Percentiles rank a stretch among this genome's conserved stretches.
phyloP scores from a whole-genome alignment of 2,329 filamentous ascomycete species.

The Alternaria metachromatica region DNA sequence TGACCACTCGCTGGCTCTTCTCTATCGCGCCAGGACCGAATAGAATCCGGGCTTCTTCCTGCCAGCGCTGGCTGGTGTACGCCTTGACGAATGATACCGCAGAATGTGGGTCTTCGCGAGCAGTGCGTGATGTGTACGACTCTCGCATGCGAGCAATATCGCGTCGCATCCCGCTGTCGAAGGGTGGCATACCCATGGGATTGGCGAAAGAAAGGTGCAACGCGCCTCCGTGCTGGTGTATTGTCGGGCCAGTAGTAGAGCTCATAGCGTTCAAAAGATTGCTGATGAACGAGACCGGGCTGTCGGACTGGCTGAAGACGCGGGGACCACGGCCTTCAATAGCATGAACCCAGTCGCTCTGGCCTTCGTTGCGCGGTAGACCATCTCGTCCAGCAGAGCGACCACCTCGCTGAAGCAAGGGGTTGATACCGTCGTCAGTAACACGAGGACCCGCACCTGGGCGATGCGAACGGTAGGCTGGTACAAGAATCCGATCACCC shows the following conservation, averaged over 20 bases:
- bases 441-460: constrained; percentile 61
- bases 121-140: constrained; percentile 41
- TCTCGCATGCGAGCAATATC: constrained; percentile 43
- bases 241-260: constrained; percentile 43
- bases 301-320: constrained; percentile 53
- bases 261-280: constrained; percentile 63
- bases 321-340: constrained; percentile 57
- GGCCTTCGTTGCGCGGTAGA: constrained; percentile 46
- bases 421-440: constrained; percentile 84
- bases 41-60: constrained; percentile 86
- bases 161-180: constrained; percentile 41
- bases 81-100: constrained; percentile 77
- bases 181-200: constrained; percentile 39
- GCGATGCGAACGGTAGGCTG: constrained; percentile 61
- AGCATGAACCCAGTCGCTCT: constrained; percentile 61
- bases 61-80: constrained; percentile 79
- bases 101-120: constrained; percentile 68
- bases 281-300: constrained; percentile 63
- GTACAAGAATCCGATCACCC: constrained; percentile 50
- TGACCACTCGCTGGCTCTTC: constrained; percentile 71
- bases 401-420: constrained; percentile 74
- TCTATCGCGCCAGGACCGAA: constrained; percentile 75
- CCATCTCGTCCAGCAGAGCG: constrained; percentile 37
- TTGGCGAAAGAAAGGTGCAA: constrained; percentile 61
- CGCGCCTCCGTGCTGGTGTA: constrained; percentile 52